Evolutionary conservation across 2,329 filamentous ascomycete species (phyloP), one percentile per base, ranked within the genome.

Genomic region (Cyphellophora attinorum): DNA sequence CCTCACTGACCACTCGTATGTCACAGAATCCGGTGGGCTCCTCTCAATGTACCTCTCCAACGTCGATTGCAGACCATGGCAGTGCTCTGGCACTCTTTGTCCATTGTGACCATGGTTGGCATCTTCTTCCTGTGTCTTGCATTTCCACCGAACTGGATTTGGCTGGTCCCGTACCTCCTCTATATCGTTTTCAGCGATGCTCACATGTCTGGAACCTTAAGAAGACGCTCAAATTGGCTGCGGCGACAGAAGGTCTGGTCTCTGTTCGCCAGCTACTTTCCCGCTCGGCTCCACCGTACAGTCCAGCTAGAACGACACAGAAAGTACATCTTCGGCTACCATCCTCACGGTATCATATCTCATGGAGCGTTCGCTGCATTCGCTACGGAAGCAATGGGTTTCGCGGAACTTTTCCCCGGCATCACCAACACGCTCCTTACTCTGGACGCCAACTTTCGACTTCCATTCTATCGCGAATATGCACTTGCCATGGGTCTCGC

Each of bases 251-350:
- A 74, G 18, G 62, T 93, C 29, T 98, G 89, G 89, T 82, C 74
- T 23, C 73, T 93, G 29, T 96, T 95, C 54, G 86, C 84, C 16
- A 83, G 77, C 11, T 98, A 96, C 64, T 98, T 93, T 54, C 91
- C 91, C 3, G 85, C 86, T 31, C 74, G 74, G 37, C 70, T 98
- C 25, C 86, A 96, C 63, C 85, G 91, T 46, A 91, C 85, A 3
- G 73, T 81, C 46, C 71, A 80, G 37, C 73, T 98, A 5, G 74
- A 82, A 14, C 73, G 85, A 0, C 85, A 81, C 1, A 72, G 86
- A 43, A 94, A 93, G 60, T 98, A 96, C 62, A 86, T 98, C 44
- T 86, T 98, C 51, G 89, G 89, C 29, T 96, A 96, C 58, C 91
- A 96, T 51, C 91, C 91, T 0, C 91, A 98, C 54, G 89, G 91